phyloP scores from a whole-genome alignment of 345 rosid genomes.

The Gossypium sturtianum region DNA sequence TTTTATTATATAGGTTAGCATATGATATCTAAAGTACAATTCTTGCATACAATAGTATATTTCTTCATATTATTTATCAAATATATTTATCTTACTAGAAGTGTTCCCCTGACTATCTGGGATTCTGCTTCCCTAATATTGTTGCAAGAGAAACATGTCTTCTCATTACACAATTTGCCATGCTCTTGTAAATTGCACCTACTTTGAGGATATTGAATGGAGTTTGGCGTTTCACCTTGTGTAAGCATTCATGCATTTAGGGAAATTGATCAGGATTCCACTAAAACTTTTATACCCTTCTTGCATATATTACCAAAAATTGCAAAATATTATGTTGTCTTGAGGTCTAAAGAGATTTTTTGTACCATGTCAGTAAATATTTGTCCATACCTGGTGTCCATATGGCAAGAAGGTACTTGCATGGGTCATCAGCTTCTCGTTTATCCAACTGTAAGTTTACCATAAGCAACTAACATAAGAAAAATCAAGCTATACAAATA shows the following conservation, averaged over 20 bases:
- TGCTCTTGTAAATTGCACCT: conserved; percentile 46
- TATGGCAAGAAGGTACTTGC: conserved; percentile 83
- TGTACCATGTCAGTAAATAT: neutral
- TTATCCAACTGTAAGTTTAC: conserved; percentile 57
- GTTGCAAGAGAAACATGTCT: conserved; percentile 72
- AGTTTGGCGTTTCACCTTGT: conserved; percentile 79
- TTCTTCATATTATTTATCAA: neutral
- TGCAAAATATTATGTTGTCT: neutral
- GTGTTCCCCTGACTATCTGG: conserved; percentile 76
- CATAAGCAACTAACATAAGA: conserved; percentile 12
- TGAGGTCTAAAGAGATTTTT: neutral
- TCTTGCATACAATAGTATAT: neutral
- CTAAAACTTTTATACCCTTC: neutral
- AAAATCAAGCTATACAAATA: neutral
- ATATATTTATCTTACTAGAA: conserved; percentile 54
- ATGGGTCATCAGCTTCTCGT: conserved; percentile 76
- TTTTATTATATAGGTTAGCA: conserved; percentile 1
- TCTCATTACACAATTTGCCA: conserved; percentile 47
- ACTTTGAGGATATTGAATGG: conserved; percentile 54
- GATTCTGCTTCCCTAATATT: conserved; percentile 57
- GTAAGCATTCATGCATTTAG: conserved; percentile 7
- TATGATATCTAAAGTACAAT: neutral
- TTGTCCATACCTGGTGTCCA: conserved; percentile 87
- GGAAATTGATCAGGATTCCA: conserved; percentile 5
- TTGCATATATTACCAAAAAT: neutral